A percentile compares a stretch with the other conserved stretches of the same genome.
Evolutionary conservation across 345 rosid genomes (phyloP).

Genomic region (Hibiscus tridactylites): DNA sequence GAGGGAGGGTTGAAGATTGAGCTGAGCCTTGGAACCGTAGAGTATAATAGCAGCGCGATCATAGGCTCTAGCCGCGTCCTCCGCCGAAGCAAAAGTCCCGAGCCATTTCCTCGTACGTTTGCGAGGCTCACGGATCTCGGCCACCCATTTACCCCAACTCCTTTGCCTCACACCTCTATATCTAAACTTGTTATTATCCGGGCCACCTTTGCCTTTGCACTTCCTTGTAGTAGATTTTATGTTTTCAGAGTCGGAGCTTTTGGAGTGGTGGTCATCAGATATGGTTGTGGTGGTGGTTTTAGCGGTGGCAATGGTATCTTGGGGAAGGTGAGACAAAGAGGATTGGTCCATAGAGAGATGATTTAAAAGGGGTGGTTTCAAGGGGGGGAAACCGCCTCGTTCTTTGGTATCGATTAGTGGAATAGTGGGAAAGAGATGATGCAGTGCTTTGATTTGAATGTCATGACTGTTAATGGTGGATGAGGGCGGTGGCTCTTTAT

Average conservation of each 20-base stretch:
- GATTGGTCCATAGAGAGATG: conserved; percentile 13
- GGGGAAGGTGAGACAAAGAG: conserved; percentile 26
- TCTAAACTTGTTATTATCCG: conserved; percentile 54
- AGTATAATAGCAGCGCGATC: conserved; percentile 38
- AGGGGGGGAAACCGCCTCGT: conserved; percentile 20
- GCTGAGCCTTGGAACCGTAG: conserved; percentile 38
- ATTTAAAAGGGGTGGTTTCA: background rate
- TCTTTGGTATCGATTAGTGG: conserved; percentile 20
- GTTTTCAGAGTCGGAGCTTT: background rate
- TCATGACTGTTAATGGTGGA: conserved; percentile 37
- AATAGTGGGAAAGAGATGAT: conserved; percentile 2
- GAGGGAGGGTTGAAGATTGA: conserved; percentile 21
- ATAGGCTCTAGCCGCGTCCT: conserved; percentile 40
- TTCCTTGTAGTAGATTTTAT: conserved; percentile 15
- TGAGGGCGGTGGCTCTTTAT: conserved; percentile 32
- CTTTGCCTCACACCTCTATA: conserved; percentile 64
- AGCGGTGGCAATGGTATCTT: conserved; percentile 20
- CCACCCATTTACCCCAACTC: conserved; percentile 80
- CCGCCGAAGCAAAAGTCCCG: conserved; percentile 39
- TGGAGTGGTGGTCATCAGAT: background rate
- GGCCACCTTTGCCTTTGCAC: conserved; percentile 62
- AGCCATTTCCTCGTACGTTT: conserved; percentile 42
- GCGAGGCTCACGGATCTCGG: conserved; percentile 59
- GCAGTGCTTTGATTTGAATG: conserved; percentile 22
- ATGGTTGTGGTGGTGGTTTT: conserved; percentile 11